These are phyloP conservation scores for Periconia digitata DNA, from an alignment of 2,329 filamentous ascomycete species.

Conservation along the genomic window DNA sequence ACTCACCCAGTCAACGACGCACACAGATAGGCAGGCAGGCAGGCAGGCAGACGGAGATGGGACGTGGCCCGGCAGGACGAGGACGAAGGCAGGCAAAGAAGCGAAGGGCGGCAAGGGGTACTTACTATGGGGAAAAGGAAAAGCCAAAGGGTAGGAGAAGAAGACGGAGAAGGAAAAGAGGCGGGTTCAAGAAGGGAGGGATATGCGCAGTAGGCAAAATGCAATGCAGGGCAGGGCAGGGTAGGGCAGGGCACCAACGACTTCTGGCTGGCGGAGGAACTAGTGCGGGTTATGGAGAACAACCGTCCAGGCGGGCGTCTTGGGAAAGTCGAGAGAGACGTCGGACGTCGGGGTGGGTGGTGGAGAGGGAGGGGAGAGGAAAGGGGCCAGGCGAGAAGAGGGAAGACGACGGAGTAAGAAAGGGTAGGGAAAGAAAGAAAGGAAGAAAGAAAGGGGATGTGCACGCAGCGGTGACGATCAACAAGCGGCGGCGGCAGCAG, in stretches of 20 bases:
- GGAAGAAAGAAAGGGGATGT: too few species aligned
- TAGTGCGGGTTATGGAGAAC: too few species aligned
- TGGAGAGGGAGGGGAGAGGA: too few species aligned
- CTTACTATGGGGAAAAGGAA: background rate
- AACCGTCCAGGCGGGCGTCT: background rate
- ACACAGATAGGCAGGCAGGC: too few species aligned
- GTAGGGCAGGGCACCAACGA: too few species aligned
- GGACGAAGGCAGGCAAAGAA: constrained; percentile 3
- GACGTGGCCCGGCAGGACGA: too few species aligned
- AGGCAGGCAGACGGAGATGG: too few species aligned
- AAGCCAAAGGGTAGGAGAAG: constrained; percentile 1
- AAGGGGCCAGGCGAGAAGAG: background rate
- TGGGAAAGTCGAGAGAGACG: background rate
- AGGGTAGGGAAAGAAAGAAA: background rate
- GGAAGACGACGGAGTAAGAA: background rate
- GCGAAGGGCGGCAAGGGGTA: background rate
- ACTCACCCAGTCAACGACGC: constrained; percentile 25
- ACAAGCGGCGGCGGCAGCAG: too few species aligned
- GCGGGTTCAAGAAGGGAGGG: too few species aligned
- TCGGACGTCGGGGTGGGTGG: background rate
- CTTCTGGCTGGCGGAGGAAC: too few species aligned
- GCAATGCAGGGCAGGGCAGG: background rate
- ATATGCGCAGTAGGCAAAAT: background rate
- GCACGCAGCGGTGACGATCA: too few species aligned
- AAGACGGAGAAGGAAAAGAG: background rate